These are phyloP conservation scores for Calonectria crousiana DNA, from an alignment of 2,329 filamentous ascomycete species.

Conservation along the genomic window DNA sequence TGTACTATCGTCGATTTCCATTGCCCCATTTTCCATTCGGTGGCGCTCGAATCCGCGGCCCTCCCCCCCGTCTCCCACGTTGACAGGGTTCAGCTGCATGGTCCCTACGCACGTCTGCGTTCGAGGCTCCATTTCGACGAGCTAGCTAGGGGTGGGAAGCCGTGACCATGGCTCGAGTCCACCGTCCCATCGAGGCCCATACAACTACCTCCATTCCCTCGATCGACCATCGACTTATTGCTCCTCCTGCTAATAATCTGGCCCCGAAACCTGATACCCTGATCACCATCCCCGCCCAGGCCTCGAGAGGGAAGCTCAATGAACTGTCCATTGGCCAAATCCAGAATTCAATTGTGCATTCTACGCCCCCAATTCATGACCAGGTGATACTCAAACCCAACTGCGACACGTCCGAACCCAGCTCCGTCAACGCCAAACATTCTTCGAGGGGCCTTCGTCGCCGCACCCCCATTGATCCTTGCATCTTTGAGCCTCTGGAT, in stretches of 20 bases:
- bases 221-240: conserved; percentile 17
- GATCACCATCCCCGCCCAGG: conserved; percentile 32
- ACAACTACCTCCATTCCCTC: conserved; percentile 21
- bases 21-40: conserved; percentile 30
- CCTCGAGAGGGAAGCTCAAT: conserved; percentile 40
- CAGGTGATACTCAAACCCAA: conserved; percentile 6
- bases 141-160: conserved; percentile 21
- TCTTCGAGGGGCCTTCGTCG: conserved; percentile 42
- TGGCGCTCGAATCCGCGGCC: conserved; percentile 36
- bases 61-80: conserved; percentile 33
- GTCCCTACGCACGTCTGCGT: conserved; percentile 21
- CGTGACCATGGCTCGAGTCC: conserved; percentile 40
- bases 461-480: conserved; percentile 47
- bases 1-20: conserved; percentile 33
- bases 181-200: conserved; percentile 25
- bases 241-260: conserved; percentile 14
- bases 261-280: conserved; percentile 20
- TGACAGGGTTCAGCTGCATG: conserved; percentile 25
- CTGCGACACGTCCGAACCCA: conserved; percentile 17
- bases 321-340: conserved; percentile 43
- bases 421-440: conserved; percentile 31
- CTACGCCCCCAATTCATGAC: conserved; percentile 17
- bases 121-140: conserved; percentile 17
- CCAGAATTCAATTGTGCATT: conserved; percentile 40
- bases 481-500: conserved; percentile 51